Evolutionary conservation across 2,329 filamentous ascomycete genomes (phyloP).

Genomic region (Zymoseptoria pseudotritici): DNA sequence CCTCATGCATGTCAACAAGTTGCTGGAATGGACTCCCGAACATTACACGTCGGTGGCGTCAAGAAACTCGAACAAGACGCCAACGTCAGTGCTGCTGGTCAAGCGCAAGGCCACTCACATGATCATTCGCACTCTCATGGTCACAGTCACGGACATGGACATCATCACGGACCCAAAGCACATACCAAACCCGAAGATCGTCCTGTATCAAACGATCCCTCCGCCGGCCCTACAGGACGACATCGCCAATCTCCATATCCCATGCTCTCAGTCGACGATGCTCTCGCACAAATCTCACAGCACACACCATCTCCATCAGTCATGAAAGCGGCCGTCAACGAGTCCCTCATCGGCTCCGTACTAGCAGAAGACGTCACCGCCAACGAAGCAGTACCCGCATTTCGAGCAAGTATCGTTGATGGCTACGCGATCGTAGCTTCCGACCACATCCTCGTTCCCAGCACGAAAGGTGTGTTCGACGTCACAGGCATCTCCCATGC

Average conservation of each 20-base stretch:
- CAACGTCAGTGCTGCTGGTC: slow-evolving; percentile 36
- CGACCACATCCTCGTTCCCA: slow-evolving; percentile 37
- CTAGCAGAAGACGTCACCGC: slow-evolving; percentile 78
- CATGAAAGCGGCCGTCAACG: slow-evolving; percentile 54
- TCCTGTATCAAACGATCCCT: slow-evolving; percentile 53
- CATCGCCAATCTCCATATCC: slow-evolving; percentile 84
- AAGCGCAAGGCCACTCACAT: slow-evolving; percentile 22
- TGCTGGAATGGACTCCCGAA: slow-evolving; percentile 71
- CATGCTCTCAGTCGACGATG: slow-evolving; percentile 80
- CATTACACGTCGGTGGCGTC: slow-evolving; percentile 70
- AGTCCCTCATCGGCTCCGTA: slow-evolving; percentile 64
- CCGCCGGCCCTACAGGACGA: slow-evolving; percentile 56
- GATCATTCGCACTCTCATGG: slow-evolving; percentile 32
- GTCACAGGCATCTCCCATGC: slow-evolving; percentile 85
- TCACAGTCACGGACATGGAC: slow-evolving; percentile 41
- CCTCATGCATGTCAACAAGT: slow-evolving; percentile 93
- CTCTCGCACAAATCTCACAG: slow-evolving; percentile 63
- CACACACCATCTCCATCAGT: slow-evolving; percentile 60
- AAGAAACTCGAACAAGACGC: slow-evolving; percentile 80
- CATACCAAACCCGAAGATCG: slow-evolving; percentile 60
- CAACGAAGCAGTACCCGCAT: slow-evolving; percentile 79
- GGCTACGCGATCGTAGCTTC: slow-evolving; percentile 76
- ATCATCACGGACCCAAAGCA: slow-evolving; percentile 56
- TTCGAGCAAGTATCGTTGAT: slow-evolving; percentile 92
- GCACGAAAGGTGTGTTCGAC: slow-evolving; percentile 72